Evolutionary conservation across 2,329 filamentous ascomycete species (phyloP), one percentile per base, ranked within the genome.

Genomic region (Epichloe festucae): DNA sequence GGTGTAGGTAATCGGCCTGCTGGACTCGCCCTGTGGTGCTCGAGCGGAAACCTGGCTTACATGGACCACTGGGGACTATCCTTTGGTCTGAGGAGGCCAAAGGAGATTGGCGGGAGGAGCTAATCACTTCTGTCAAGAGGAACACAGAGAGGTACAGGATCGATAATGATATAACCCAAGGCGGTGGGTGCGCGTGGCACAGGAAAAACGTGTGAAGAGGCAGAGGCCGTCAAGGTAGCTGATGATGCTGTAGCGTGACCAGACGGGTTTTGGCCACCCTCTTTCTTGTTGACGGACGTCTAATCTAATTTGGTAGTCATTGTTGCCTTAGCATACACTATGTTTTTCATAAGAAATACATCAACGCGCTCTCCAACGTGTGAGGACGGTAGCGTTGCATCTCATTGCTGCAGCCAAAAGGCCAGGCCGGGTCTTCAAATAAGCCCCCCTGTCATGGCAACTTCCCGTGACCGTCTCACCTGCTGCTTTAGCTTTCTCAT

Each of bases 1-100:
- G 70, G 76, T 44, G 51, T 78, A 1, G 68, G 72, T 0, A 55
- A 55, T 74, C 3, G 74, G 73, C 0, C 52, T 77, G 4, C 49
- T 78, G 2, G 61, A 70, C n/a, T 60, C 70, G 0, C 63, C 66
- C 0, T 67, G 70, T 38, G 74, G 75, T 0, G 69, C 73, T 0
- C 64, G 74, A 19, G 73, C 71, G 0, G 74, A 78, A 54, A 63
- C 65, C 0, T 55, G 70, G 3, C 52, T 77, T 5, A 58, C 62
- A 0, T 78, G 73, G 74, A 54, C 27, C 62, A 1, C 63, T 68
- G 36, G 72, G 68, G 1, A 48, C 54, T 1, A 40, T 55, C 40
- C 36, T 54, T 2, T 47, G 53, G 0, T 38, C 46, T 10, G 40
- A 53, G 3, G 58, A 61, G 1, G 36, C 41, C 14, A 48, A 42